Base-by-base conservation (phyloP, 2,329 filamentous ascomycete species). In the Cladosporium sp. region DNA sequence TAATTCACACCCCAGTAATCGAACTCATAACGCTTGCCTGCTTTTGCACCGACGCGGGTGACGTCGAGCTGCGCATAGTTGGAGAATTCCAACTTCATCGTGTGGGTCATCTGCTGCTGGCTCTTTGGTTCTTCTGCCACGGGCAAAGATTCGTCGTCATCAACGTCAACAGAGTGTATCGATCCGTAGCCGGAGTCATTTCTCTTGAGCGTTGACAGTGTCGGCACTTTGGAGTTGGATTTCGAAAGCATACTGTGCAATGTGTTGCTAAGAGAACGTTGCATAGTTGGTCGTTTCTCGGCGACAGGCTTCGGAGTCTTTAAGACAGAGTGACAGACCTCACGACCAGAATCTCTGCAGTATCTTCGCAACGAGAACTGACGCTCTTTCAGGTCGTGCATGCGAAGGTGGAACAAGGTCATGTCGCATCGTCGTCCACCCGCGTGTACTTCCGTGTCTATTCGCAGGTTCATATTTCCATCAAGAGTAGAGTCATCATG, bases 31-130 rank as follows among this genome's bases (percentile, higher is more conserved):
- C 85, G 83, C 74, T 91, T 93, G 61, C 80, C 80, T 44, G 80
- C 78, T 64, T 84, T 86, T 51, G 81, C 77, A 6, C 88, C 88
- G 22, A 83, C 80, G 40, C 90, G 84, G 64, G 83, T 85, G 51
- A 99, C 77, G 63, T 96, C 89, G 39, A 97, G 85, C 66, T 94
- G 91, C 2, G 93, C 93, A 71, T 99, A 99, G 76, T 97, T 99
- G 64, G 91, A 95, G 71, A 97, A 99, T 71, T 97, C 93, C 34
- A 99, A 82, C 74, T 91, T 90, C 71, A 93, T 89, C 58, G 87
- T 89, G 17, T 89, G 83, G 34, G 48, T 53, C 44, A 74, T 68
- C 60, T 73, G 62, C 8, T 71, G 70, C 75, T 72, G 65, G 9
- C 19, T 25, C 65, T 77, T 70, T 44, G 53, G 58, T 59, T 65